These are phyloP conservation scores for Lichtheimia ramosa DNA, from an alignment of 371 early-diverging fungal species.

Conservation along the genomic window DNA sequence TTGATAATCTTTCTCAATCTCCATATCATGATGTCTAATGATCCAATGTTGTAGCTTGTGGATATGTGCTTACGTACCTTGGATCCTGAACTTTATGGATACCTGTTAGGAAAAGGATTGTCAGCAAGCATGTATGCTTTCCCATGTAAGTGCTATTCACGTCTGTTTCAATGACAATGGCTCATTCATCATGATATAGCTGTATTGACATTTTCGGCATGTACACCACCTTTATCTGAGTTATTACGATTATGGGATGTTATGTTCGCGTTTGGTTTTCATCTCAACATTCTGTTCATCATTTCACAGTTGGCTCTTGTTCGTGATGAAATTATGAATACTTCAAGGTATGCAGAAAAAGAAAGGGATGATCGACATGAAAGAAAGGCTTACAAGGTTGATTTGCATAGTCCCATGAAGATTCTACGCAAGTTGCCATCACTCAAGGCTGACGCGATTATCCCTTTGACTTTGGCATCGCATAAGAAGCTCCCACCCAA, in stretches of 20 bases:
- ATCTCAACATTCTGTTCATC: conserved; percentile 88
- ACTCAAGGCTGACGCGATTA: conserved; percentile 69
- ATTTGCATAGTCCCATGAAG: conserved; percentile 69
- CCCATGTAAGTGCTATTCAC: conserved; percentile 65
- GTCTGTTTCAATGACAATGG: not conserved
- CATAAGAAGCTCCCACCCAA: conserved; percentile 65
- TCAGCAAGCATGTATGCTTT: conserved; percentile 86
- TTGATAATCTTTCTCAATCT: too few relatives aligned
- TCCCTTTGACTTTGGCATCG: conserved; percentile 62
- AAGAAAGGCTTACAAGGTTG: not conserved
- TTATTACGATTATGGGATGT: conserved; percentile 91
- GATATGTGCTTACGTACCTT: conserved; percentile 75
- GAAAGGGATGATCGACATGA: too few relatives aligned
- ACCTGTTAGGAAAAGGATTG: conserved; percentile 72
- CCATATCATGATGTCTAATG: too few relatives aligned
- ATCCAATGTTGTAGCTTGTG: conserved; percentile 59
- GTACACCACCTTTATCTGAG: conserved; percentile 84
- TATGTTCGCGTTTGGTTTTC: conserved; percentile 86
- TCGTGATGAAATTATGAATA: conserved; percentile 68
- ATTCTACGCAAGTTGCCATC: conserved; percentile 79
- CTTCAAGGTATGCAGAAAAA: conserved; percentile 50
- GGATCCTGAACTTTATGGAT: conserved; percentile 76
- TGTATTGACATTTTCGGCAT: conserved; percentile 90
- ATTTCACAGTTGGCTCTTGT: conserved; percentile 82
- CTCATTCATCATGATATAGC: conserved; percentile 40